A percentile compares a stretch with the other conserved stretches of the same genome.
Conservation (phyloP, 331 rosid genomes). For the Malus hybrid region DNA sequence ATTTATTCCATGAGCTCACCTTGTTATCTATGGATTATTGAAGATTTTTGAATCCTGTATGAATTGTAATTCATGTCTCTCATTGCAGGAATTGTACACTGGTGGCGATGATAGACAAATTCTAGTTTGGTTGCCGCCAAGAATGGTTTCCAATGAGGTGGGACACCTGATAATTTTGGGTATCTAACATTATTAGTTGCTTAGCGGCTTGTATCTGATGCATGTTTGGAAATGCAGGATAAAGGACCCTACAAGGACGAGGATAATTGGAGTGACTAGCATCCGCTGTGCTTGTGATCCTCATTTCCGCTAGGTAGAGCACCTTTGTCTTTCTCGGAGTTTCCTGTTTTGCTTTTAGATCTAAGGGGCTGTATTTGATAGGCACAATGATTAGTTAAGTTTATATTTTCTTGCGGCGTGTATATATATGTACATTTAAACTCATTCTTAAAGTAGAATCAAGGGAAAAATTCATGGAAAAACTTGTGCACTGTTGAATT, state of each 20-base stretch:
- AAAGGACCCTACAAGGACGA: conserved; percentile 36
- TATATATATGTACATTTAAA: background rate
- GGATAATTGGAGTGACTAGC: background rate
- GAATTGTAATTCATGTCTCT: conserved; percentile 1
- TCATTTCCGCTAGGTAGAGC: background rate
- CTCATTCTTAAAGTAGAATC: background rate
- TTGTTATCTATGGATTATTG: too few species aligned
- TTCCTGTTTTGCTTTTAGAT: background rate
- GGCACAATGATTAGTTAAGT: background rate
- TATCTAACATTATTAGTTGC: background rate
- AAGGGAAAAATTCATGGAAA: background rate
- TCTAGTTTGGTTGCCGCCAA: conserved; percentile 81
- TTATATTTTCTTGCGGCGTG: background rate
- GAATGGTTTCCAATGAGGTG: conserved; percentile 36
- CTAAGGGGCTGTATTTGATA: background rate
- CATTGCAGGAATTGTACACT: conserved; percentile 69
- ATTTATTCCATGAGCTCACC: too few species aligned
- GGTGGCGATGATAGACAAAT: conserved; percentile 95
- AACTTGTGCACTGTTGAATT: background rate
- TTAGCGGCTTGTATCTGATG: conserved; percentile 17
- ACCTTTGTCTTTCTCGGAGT: background rate
- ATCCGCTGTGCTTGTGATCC: background rate
- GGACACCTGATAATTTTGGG: conserved; percentile 20
- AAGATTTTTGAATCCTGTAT: background rate
- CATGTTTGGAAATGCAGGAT: conserved; percentile 47